Evolutionary conservation across 2,329 filamentous ascomycete genomes (phyloP), one percentile per base, ranked within the genome.

Genomic region (Neofusicoccum sp.): DNA sequence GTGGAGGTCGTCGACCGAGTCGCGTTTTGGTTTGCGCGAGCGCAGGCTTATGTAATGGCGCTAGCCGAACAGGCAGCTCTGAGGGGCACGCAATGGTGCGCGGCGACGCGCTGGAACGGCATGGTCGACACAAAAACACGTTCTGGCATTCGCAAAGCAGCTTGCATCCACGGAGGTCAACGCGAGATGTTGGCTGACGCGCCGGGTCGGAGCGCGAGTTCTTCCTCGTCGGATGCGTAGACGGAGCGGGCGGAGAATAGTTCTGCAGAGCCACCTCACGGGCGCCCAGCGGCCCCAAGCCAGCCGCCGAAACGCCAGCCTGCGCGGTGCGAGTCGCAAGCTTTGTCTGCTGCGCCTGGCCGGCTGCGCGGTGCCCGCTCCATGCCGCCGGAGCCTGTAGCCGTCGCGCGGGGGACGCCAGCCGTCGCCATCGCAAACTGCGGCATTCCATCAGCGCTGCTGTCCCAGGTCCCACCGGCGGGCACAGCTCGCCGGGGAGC

Each of bases 1-100:
- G 66, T 63, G 54, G 67, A 62, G 65, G 63, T 64, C 67, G 62
- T 66, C 31, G 47, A 53, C 20, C 51, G 51, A 56, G 51, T 56
- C 51, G 51, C 51, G 36, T 56, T 56, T 56, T 56, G 57, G 57
- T 59, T 59, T 59, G 43, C 43, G 44, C 41, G 57, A 40, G 57
- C 44, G 49, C 41, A 49, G 57, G 51, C 48, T 61, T 61, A 61
- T 61, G 59, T 61, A 61, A 61, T 61, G 49, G 41, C 59, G 59
- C 59, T 61, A 61, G 49, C 59, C 59, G 59, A 61, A 61, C 33
- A 24, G 45, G 34, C 45, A 60, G 58, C 34, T 36, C 36, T 60
- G 34, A 45, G 38, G 36, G 45, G 58, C 58, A 51, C 58, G 58
- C 45, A 45, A 36, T 33, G 30, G 28, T 34, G 58, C 34, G 38